Evolutionary conservation across 441 rosid genomes (phyloP).

Genomic region (Mallotus japonicus): DNA sequence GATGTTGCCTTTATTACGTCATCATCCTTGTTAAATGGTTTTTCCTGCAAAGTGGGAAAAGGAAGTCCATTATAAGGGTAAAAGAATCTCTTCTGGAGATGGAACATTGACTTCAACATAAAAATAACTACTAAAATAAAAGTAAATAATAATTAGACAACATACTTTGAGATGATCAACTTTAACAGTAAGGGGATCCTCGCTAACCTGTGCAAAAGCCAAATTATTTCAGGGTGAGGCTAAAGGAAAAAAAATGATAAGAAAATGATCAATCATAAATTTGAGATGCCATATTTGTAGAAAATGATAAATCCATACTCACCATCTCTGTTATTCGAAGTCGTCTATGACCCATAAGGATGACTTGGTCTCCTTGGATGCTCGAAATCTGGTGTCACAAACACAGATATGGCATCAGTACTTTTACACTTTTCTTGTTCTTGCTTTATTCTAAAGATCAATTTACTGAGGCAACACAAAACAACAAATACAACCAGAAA

Average conservation of each 20-base stretch:
- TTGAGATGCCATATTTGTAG: background rate
- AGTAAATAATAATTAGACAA: constrained; percentile 15
- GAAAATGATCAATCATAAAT: background rate
- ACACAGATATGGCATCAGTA: constrained; percentile 13
- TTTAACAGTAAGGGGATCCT: constrained; percentile 94
- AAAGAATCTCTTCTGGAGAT: constrained; percentile 16
- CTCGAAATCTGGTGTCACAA: constrained; percentile 68
- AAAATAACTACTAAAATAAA: constrained; percentile 9
- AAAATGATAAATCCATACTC: constrained; percentile 27
- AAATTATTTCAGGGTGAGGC: constrained; percentile 19
- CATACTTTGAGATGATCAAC: constrained; percentile 95
- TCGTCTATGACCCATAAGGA: constrained; percentile 91
- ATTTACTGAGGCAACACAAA: background rate
- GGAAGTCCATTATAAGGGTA: constrained; percentile 5
- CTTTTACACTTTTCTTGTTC: background rate
- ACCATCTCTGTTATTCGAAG: constrained; percentile 95
- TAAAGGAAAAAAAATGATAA: background rate
- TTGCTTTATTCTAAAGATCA: background rate
- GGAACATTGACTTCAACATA: background rate
- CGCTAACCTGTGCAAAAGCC: constrained; percentile 61
- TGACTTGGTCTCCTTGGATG: constrained; percentile 91
- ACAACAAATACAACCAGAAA: background rate
- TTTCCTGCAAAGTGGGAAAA: constrained; percentile 57
- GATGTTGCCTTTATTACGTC: constrained; percentile 97
- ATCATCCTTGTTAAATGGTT: constrained; percentile 92